phyloP scores from a whole-genome alignment of 1,284 basidiomycete species.

The Trichosporon sp. region DNA sequence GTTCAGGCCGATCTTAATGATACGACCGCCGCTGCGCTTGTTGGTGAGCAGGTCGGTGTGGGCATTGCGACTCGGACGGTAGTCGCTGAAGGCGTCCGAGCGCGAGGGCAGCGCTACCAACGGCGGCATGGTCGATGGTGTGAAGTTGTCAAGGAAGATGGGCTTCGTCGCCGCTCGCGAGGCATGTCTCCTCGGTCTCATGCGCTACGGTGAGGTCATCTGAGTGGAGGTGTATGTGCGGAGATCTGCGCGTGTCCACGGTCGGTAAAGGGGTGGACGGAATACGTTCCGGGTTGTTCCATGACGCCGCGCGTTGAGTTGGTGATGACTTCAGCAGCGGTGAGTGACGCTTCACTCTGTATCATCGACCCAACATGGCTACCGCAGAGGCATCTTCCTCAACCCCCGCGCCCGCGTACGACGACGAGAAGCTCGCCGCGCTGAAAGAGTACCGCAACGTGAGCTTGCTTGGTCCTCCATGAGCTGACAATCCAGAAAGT shows the following conservation, averaged over 20 bases:
- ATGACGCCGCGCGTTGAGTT: conserved; percentile 4
- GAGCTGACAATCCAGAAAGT: conserved; percentile 65
- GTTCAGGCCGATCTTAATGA: conserved; percentile 23
- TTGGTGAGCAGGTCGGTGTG: conserved; percentile 34
- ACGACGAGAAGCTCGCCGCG: conserved; percentile 47
- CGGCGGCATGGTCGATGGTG: conserved; percentile 23
- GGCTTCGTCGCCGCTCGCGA: neutral
- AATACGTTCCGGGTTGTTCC: neutral
- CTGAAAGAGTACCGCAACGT: conserved; percentile 50
- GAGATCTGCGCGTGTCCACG: neutral
- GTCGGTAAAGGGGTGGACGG: neutral
- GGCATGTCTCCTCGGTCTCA: neutral
- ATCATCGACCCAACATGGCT: conserved; percentile 11
- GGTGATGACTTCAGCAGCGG: neutral
- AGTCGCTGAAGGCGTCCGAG: conserved; percentile 33
- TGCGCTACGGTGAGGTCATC: neutral
- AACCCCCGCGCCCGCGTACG: conserved; percentile 29
- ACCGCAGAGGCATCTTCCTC: conserved; percentile 31
- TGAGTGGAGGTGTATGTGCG: neutral
- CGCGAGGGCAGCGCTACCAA: conserved; percentile 26
- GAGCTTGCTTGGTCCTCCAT: neutral
- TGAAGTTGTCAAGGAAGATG: neutral
- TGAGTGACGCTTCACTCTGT: neutral
- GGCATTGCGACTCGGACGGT: conserved; percentile 37
- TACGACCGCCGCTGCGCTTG: conserved; percentile 7